Evolutionary conservation across 2,329 filamentous ascomycete genomes (phyloP), one percentile per base, ranked within the genome.

Genomic region (Zelopaecilomyces penicillatus): DNA sequence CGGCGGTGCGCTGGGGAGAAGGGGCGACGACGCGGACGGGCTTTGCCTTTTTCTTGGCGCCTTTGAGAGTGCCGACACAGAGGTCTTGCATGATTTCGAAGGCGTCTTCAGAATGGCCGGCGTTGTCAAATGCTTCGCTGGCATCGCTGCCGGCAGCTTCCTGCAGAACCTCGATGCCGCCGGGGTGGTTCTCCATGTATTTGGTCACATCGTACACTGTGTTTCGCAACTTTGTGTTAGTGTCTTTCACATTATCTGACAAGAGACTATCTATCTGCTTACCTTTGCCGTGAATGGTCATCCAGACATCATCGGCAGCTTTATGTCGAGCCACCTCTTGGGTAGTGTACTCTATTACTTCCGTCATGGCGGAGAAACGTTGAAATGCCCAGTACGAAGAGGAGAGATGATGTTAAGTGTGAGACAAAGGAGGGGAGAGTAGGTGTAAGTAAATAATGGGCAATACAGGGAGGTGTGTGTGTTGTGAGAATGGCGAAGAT

Each of bases 91-190:
- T 65, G 39, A 70, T 65, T 34, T 70, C 68, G 41, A 56, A 61
- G 3, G 70, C 70, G 44, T 74, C 71, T 27, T 87, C 84, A 39
- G 83, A 88, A 70, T 94, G 87, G 37, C 87, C 87, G 33, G 87
- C 85, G 57, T 90, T 84, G 66, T 93, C 86, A 57, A 90, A 93
- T 36, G 80, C 83, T 60, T 87, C 82, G 37, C 83, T 87, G 39
- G 83, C 82, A 65, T 93, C 86, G 54, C 82, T 81, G 46, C 87
- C 87, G 54, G 75, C 86, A 29, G 87, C 82, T 50, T 91, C 87
- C 47, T 87, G 71, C 35, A 93, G 71, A 48, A 90, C 78, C 58
- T 90, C 85, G 57, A 83, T 80, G 60, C 87, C 87, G 55, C 87
- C 87, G 43, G 80, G 80, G 49, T 83, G 80, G 45, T 82, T 77